phyloP scores from a whole-genome alignment of 106 monocot species.

The Dactylorhiza incarnata region DNA sequence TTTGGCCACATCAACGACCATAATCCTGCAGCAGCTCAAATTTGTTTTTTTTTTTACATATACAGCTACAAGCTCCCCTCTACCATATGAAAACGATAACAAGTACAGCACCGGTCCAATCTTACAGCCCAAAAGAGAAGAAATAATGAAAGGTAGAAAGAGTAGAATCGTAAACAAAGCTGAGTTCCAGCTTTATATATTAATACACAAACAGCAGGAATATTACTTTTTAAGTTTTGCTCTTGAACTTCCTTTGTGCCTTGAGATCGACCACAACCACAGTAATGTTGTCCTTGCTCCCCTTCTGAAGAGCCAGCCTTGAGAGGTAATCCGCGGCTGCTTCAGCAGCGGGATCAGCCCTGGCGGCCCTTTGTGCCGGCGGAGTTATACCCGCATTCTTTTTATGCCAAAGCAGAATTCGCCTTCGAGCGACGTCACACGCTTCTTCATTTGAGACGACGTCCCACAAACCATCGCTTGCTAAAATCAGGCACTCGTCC shows the following conservation, averaged over 20 bases:
- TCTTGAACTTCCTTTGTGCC: slow-evolving; percentile 5
- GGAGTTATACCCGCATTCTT: slow-evolving; percentile 23
- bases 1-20: too few species aligned
- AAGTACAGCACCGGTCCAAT: too few species aligned
- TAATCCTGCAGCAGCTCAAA: too few species aligned
- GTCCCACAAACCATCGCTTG: slow-evolving; percentile 69
- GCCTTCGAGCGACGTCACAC: slow-evolving; percentile 47
- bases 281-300: slow-evolving; percentile 75
- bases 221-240: background rate
- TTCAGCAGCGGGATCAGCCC: slow-evolving; percentile 47
- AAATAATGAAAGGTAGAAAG: too few species aligned
- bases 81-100: too few species aligned
- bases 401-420: slow-evolving; percentile 61
- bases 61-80: too few species aligned
- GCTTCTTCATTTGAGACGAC: slow-evolving; percentile 57
- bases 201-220: too few species aligned
- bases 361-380: slow-evolving; percentile 10
- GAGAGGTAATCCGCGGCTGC: slow-evolving; percentile 59
- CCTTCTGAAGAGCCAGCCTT: slow-evolving; percentile 52
- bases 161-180: too few species aligned
- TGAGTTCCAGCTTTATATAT: too few species aligned
- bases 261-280: slow-evolving; percentile 31
- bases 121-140: too few species aligned
- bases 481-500: slow-evolving; percentile 63
- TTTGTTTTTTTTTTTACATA: too few species aligned